phyloP scores from a whole-genome alignment of 225 moss, liverwort and hornwort genomes.

The Lunularia cruciata region DNA sequence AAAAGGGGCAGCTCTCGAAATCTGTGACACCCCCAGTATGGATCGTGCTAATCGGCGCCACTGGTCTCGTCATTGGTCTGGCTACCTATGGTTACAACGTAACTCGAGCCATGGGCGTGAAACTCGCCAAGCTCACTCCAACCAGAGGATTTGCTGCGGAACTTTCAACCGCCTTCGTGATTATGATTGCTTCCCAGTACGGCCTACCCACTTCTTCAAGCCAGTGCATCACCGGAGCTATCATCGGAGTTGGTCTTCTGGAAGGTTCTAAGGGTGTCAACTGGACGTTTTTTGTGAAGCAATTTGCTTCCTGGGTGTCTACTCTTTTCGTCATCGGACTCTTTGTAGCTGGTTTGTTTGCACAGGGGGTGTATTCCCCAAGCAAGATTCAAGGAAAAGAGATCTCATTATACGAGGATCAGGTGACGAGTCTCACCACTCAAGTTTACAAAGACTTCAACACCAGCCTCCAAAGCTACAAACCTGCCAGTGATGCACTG shows the following conservation, averaged over 20 bases:
- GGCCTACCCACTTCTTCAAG: constrained; percentile 65
- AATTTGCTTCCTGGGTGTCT: constrained; percentile 50
- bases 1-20: constrained; percentile 42
- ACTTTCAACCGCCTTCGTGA: constrained; percentile 63
- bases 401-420: constrained; percentile 10
- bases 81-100: constrained; percentile 75
- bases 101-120: constrained; percentile 70
- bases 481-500: neutral
- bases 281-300: constrained; percentile 52
- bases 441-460: constrained; percentile 18
- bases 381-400: constrained; percentile 31
- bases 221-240: constrained; percentile 63
- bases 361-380: constrained; percentile 59
- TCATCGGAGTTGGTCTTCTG: constrained; percentile 59
- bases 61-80: constrained; percentile 28
- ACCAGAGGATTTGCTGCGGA: constrained; percentile 73
- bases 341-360: constrained; percentile 45
- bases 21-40: constrained; percentile 52
- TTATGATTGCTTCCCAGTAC: constrained; percentile 70
- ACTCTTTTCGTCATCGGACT: constrained; percentile 48
- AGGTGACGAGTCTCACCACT: constrained; percentile 1
- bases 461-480: constrained; percentile 22
- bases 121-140: constrained; percentile 64
- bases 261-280: constrained; percentile 56
- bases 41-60: constrained; percentile 58